Conservation (phyloP, 768 basidiomycete species). For the Sporobolomyces roseus region DNA sequence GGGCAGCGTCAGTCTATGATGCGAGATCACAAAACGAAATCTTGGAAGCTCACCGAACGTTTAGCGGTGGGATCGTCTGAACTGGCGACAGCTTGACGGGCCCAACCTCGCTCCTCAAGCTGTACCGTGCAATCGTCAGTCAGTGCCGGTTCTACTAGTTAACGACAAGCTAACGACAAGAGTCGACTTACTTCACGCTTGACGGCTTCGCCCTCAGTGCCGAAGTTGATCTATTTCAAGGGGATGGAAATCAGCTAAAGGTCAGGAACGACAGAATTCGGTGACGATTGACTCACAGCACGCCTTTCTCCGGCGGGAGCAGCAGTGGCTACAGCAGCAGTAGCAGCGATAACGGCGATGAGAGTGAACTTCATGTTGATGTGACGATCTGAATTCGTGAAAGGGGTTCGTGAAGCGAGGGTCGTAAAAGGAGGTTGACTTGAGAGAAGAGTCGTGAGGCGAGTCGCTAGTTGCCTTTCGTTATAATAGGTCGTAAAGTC, state of each 20-base stretch:
- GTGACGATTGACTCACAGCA: neutral
- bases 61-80: neutral
- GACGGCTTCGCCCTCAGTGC: neutral
- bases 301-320: slow-evolving; percentile 5
- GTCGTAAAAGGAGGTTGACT: neutral
- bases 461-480: neutral
- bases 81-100: neutral
- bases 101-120: neutral
- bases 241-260: neutral
- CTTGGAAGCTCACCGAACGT: neutral
- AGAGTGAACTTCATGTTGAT: slow-evolving; percentile 24
- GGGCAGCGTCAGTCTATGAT: too few species aligned
- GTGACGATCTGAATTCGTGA: slow-evolving; percentile 3
- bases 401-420: neutral
- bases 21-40: too few species aligned
- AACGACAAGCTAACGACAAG: too few species aligned
- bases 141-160: too few species aligned
- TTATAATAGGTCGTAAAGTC: too few species aligned
- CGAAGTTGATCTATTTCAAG: neutral
- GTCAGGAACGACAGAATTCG: neutral
- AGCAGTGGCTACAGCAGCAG: slow-evolving; percentile 11
- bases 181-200: too few species aligned
- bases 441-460: neutral
- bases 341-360: slow-evolving; percentile 11
- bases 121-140: neutral